Evolutionary conservation across 805 yeast species (phyloP).

Genomic region (Candida rishiriensis): DNA sequence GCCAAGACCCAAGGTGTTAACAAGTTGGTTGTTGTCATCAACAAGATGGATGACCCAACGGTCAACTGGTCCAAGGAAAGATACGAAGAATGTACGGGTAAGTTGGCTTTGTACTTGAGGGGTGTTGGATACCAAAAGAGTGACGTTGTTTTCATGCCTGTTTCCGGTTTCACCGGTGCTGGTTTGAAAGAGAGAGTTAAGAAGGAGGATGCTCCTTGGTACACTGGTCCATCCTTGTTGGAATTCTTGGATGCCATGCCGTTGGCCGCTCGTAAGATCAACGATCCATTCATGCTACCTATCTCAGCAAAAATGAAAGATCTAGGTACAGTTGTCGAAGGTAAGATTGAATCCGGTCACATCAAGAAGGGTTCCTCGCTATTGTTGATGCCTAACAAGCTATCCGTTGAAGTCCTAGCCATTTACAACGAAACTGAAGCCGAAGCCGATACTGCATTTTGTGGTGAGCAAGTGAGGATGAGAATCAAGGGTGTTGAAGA

Average conservation of each 20-base stretch:
- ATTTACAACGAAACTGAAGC: conserved; percentile 94
- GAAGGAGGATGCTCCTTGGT: conserved; percentile 81
- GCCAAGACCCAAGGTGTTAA: conserved; percentile 99
- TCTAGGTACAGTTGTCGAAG: conserved; percentile 96
- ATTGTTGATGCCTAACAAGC: conserved; percentile 89
- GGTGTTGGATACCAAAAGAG: conserved; percentile 89
- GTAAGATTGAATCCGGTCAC: conserved; percentile 96
- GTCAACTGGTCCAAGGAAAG: conserved; percentile 95
- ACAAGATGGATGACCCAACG: conserved; percentile 99
- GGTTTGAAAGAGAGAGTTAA: conserved; percentile 86
- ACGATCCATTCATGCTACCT: conserved; percentile 97
- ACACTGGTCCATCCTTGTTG: conserved; percentile 84
- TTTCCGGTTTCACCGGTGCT: conserved; percentile 96
- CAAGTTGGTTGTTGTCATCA: conserved; percentile 86
- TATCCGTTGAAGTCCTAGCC: conserved; percentile 75
- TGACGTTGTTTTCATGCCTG: conserved; percentile 92
- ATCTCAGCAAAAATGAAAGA: conserved; percentile 93
- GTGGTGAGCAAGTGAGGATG: conserved; percentile 97
- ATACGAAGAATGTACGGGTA: conserved; percentile 89
- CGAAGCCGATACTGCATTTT: conserved; percentile 82
- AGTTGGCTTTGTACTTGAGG: conserved; percentile 71
- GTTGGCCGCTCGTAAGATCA: conserved; percentile 77
- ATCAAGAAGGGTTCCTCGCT: conserved; percentile 73
- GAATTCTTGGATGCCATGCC: conserved; percentile 85
- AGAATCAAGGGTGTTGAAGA: conserved; percentile 95